Evolutionary conservation across 2,329 filamentous ascomycete species (phyloP).

Genomic region (Beauveria asiatica): DNA sequence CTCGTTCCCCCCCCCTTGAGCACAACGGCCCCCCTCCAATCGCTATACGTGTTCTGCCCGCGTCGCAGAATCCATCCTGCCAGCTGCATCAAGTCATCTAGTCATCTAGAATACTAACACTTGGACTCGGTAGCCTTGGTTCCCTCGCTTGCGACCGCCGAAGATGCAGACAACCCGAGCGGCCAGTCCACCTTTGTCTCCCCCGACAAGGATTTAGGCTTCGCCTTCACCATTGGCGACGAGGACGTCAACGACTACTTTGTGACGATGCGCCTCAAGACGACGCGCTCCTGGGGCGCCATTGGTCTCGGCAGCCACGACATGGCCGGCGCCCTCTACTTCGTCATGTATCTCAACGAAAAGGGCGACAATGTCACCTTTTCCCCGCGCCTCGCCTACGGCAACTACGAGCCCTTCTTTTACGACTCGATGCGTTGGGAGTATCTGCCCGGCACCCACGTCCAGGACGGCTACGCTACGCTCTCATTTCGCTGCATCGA

Average conservation of each 20-base stretch:
- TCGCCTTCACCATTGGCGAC: constrained; percentile 42
- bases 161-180: constrained; percentile 20
- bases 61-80: neutral
- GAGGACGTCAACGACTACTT: constrained; percentile 39
- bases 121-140: constrained; percentile 11
- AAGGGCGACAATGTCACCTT: constrained; percentile 43
- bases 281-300: constrained; percentile 40
- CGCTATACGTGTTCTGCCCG: neutral
- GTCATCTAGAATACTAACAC: neutral
- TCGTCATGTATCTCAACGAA: constrained; percentile 44
- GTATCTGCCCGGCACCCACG: constrained; percentile 37
- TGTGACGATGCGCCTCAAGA: constrained; percentile 44
- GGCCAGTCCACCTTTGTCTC: constrained; percentile 37
- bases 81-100: neutral
- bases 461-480: constrained; percentile 37
- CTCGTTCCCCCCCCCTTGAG: neutral
- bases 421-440: constrained; percentile 34
- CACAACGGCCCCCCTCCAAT: neutral
- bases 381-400: constrained; percentile 42
- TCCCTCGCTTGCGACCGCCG: constrained; percentile 17
- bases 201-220: constrained; percentile 34
- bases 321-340: constrained; percentile 44
- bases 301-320: constrained; percentile 45
- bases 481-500: constrained; percentile 42
- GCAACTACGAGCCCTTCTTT: constrained; percentile 44